Percentiles rank a stretch among this genome's conserved stretches.
These are phyloP conservation scores for Corymbia calophylla DNA, from an alignment of 441 rosid species.

Conservation along the genomic window DNA sequence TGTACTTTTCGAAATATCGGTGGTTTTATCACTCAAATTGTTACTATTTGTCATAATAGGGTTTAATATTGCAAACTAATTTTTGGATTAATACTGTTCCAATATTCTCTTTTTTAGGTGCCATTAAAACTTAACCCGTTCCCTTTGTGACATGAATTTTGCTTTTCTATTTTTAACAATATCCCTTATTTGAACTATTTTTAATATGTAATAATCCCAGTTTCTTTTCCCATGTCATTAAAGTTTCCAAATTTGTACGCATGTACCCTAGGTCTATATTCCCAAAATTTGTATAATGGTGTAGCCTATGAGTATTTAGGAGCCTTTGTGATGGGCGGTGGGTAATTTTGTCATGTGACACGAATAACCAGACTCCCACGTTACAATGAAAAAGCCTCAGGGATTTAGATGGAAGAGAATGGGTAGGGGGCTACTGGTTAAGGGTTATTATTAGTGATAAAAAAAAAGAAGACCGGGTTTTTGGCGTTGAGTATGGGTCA, in stretches of 20 bases:
- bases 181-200: background rate
- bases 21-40: background rate
- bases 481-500: background rate
- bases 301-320: background rate
- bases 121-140: background rate
- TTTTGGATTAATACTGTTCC: background rate
- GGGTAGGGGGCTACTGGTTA: background rate
- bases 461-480: background rate
- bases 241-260: background rate
- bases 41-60: rapidly evolving
- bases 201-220: rapidly evolving
- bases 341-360: background rate
- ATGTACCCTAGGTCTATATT: rapidly evolving
- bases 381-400: rapidly evolving
- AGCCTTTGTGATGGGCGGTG: background rate
- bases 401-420: background rate
- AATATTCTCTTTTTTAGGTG: rapidly evolving
- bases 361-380: background rate
- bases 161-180: rapidly evolving
- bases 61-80: rapidly evolving
- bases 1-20: background rate
- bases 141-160: rapidly evolving
- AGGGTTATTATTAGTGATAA: no score
- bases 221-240: background rate
- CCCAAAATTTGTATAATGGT: background rate